Evolutionary conservation across 192 early-diverging fungal species (phyloP).

Genomic region (Podila epigama): DNA sequence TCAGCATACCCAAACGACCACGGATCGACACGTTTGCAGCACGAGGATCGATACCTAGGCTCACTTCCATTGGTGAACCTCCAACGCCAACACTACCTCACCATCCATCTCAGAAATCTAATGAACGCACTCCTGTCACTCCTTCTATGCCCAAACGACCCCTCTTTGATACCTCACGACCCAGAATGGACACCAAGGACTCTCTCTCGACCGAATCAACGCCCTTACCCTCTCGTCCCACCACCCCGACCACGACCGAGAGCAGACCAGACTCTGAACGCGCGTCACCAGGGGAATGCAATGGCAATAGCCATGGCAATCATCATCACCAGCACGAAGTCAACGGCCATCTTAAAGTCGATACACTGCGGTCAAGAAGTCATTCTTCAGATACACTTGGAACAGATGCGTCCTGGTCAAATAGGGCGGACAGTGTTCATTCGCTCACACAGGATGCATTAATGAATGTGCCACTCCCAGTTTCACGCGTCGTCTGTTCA

Average conservation of each 20-base stretch:
- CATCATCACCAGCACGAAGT: background rate
- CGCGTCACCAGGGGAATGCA: slow-evolving; percentile 13
- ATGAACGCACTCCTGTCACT: slow-evolving; percentile 3
- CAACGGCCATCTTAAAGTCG: slow-evolving; percentile 16
- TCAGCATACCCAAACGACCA: slow-evolving; percentile 46
- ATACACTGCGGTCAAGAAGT: slow-evolving; percentile 20
- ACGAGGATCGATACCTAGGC: slow-evolving; percentile 14
- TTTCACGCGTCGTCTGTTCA: slow-evolving; percentile 23
- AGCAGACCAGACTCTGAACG: slow-evolving; percentile 37
- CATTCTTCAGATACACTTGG: slow-evolving; percentile 26
- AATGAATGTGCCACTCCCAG: slow-evolving; percentile 26
- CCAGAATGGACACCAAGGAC: slow-evolving; percentile 36
- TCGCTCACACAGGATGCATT: slow-evolving; percentile 27
- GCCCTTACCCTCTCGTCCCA: slow-evolving; percentile 24
- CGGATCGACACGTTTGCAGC: slow-evolving; percentile 27
- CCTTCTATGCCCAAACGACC: slow-evolving; percentile 16
- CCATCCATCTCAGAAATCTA: background rate
- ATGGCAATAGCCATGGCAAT: slow-evolving; percentile 5
- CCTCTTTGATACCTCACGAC: slow-evolving; percentile 22
- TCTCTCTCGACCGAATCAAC: slow-evolving; percentile 35
- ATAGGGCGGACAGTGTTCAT: background rate
- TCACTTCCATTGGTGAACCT: slow-evolving; percentile 32
- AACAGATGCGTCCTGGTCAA: slow-evolving; percentile 7
- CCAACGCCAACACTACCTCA: slow-evolving; percentile 17
- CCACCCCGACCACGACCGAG: slow-evolving; percentile 40